phyloP scores from a whole-genome alignment of 2,329 filamentous ascomycete genomes.

The Colletotrichum coccodes region DNA sequence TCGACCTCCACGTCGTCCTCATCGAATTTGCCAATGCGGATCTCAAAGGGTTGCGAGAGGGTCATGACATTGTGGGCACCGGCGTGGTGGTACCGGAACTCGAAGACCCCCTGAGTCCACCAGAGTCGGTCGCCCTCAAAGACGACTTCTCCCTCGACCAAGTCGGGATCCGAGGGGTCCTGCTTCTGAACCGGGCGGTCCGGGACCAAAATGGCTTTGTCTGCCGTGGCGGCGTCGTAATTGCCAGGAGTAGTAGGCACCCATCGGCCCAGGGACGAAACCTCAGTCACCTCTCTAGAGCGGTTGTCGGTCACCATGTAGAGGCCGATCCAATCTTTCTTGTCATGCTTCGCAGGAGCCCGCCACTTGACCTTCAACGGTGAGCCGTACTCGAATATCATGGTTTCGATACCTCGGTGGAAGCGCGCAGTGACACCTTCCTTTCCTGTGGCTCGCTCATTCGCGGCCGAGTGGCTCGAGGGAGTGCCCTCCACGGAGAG shows the following conservation, averaged over 20 bases:
- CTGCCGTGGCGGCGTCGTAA: conserved; percentile 80
- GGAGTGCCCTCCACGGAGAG: conserved; percentile 77
- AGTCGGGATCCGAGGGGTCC: conserved; percentile 63
- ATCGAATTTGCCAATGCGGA: conserved; percentile 84
- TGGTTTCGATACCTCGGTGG: conserved; percentile 76
- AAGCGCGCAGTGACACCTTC: conserved; percentile 77
- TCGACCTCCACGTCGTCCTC: conserved; percentile 75
- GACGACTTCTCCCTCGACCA: conserved; percentile 82
- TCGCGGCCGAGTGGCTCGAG: conserved; percentile 57
- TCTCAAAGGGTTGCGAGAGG: conserved; percentile 92
- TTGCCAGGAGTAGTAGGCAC: conserved; percentile 79
- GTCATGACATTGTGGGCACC: conserved; percentile 94
- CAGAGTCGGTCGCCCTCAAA: conserved; percentile 95
- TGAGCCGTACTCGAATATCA: conserved; percentile 88
- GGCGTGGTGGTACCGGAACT: conserved; percentile 96
- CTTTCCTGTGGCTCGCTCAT: conserved; percentile 74
- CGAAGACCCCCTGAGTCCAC: conserved; percentile 97
- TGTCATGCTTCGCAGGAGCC: conserved; percentile 86
- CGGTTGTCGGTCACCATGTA: conserved; percentile 97
- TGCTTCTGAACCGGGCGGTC: conserved; percentile 67
- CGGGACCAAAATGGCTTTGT: conserved; percentile 78
- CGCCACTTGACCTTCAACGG: conserved; percentile 92
- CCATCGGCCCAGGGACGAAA: conserved; percentile 91
- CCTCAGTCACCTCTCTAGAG: conserved; percentile 83
- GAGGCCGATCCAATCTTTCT: conserved; percentile 93